Conservation (phyloP, 805 yeast genomes). For the Saccharomycopsis amapae region DNA sequence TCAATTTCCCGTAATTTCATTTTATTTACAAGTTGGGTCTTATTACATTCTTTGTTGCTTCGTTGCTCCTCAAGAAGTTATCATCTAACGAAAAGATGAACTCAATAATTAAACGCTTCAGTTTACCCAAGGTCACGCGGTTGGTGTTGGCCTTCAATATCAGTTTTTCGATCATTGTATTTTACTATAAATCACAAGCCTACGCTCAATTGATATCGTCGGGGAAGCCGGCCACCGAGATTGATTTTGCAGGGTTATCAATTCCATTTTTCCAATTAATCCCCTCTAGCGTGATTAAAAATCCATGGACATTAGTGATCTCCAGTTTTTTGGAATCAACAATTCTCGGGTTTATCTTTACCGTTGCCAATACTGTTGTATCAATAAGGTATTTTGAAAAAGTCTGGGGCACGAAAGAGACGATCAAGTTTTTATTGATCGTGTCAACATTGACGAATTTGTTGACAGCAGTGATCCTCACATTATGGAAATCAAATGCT, state of each 20-base stretch:
- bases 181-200: slow-evolving; percentile 3
- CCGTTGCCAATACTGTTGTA: slow-evolving; percentile 43
- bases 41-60: not conserved
- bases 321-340: slow-evolving; percentile 60
- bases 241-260: slow-evolving; percentile 35
- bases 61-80: not conserved
- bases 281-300: slow-evolving; percentile 45
- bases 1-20: no score
- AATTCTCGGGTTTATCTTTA: slow-evolving; percentile 38
- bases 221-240: slow-evolving; percentile 16
- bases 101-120: not conserved
- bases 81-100: not conserved
- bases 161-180: slow-evolving; percentile 1
- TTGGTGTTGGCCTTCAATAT: slow-evolving; percentile 7
- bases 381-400: slow-evolving; percentile 61
- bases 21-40: slow-evolving; percentile 8
- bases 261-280: slow-evolving; percentile 59
- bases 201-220: not conserved
- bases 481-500: slow-evolving; percentile 11
- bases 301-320: slow-evolving; percentile 60
- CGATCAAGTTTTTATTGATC: slow-evolving; percentile 39
- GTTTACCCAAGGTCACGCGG: slow-evolving; percentile 14
- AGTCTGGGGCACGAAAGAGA: slow-evolving; percentile 54
- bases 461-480: slow-evolving; percentile 31
- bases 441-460: slow-evolving; percentile 52